phyloP scores from a whole-genome alignment of 2,329 filamentous ascomycete genomes.

The Venturiaceae sp. region DNA sequence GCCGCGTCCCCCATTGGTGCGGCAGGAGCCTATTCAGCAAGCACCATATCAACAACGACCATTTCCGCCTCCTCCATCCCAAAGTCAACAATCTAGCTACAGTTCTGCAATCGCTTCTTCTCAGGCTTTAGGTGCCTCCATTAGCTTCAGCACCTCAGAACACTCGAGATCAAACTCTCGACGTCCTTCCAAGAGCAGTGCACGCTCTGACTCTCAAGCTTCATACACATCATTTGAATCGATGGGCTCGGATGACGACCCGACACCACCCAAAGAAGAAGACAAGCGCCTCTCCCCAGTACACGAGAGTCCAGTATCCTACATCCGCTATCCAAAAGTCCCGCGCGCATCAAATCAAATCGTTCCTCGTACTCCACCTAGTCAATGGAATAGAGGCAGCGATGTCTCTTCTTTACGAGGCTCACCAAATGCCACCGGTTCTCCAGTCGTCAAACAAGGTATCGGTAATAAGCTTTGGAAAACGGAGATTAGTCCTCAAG shows the following conservation, averaged over 20 bases:
- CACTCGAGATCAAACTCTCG: neutral
- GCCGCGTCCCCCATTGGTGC: neutral
- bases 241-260: neutral
- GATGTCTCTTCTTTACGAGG: neutral
- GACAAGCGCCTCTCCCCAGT: neutral
- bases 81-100: neutral
- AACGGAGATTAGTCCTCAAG: neutral
- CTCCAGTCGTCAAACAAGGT: neutral
- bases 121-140: neutral
- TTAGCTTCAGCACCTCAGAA: neutral
- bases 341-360: slow-evolving; percentile 36
- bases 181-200: neutral
- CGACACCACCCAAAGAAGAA: slow-evolving; percentile 3
- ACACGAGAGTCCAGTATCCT: slow-evolving; percentile 20
- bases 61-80: neutral
- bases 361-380: slow-evolving; percentile 25
- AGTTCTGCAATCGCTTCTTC: neutral
- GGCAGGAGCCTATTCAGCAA: neutral
- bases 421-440: neutral
- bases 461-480: slow-evolving; percentile 5
- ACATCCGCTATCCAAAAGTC: slow-evolving; percentile 37
- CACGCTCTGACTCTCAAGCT: neutral
- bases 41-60: neutral
- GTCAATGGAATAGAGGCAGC: neutral
- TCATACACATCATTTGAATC: slow-evolving; percentile 5